A percentile compares a stretch with the other conserved stretches of the same genome.
phyloP scores from a whole-genome alignment of 306 rosid species.

The Castanea sativa region DNA sequence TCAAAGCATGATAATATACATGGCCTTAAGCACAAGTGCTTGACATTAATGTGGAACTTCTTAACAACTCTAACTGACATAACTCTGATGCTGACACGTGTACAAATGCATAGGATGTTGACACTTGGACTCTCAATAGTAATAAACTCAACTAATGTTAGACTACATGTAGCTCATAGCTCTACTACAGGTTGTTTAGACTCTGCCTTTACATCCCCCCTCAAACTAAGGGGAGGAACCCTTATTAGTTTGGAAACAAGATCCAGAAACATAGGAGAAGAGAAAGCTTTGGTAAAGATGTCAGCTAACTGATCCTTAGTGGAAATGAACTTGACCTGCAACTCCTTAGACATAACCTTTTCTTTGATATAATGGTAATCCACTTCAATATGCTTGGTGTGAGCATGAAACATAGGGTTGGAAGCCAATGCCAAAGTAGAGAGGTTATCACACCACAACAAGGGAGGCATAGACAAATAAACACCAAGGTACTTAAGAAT shows the following conservation, averaged over 20 bases:
- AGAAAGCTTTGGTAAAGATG: background rate
- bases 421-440: conserved; percentile 5
- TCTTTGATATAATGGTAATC: background rate
- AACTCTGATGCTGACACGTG: too few relatives aligned
- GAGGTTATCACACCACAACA: conserved; percentile 8
- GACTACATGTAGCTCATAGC: too few relatives aligned
- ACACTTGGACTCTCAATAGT: too few relatives aligned
- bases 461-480: background rate
- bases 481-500: background rate
- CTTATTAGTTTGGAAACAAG: background rate
- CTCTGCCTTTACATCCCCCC: too few relatives aligned
- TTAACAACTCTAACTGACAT: too few relatives aligned
- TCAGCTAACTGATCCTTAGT: background rate
- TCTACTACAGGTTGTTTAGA: too few relatives aligned
- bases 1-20: too few relatives aligned
- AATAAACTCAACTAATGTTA: too few relatives aligned
- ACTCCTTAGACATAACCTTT: background rate
- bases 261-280: background rate
- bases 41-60: too few relatives aligned
- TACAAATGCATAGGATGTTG: too few relatives aligned
- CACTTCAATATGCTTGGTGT: background rate
- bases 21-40: too few relatives aligned
- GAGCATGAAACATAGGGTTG: background rate
- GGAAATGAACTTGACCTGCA: background rate
- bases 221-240: too few relatives aligned